phyloP scores from a whole-genome alignment of 352 stramenopile species.

The Blastocystis sp. region DNA sequence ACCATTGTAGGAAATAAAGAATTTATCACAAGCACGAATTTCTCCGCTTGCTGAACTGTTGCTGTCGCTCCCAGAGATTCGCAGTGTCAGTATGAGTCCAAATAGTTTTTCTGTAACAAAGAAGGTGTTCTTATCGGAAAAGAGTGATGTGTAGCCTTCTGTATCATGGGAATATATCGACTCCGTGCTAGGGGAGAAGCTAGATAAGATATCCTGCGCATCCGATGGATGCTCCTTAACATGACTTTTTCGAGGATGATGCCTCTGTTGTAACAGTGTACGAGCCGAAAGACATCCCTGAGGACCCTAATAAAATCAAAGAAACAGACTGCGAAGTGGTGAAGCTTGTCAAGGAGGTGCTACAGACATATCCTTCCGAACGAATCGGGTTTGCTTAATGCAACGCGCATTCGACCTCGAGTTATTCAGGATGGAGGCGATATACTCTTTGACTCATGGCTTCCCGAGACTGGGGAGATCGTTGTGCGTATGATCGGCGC shows the following conservation, averaged over 20 bases:
- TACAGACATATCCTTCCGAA: constrained; percentile 75
- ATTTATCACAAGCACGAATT: not conserved
- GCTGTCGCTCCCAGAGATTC: constrained; percentile 35
- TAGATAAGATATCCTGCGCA: constrained; percentile 36
- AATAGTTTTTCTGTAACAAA: not conserved
- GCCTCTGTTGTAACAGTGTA: not conserved
- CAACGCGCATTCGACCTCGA: constrained; percentile 86
- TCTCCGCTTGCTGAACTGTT: constrained; percentile 19
- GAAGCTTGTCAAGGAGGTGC: constrained; percentile 98
- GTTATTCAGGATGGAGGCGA: constrained; percentile 98
- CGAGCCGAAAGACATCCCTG: constrained; percentile 8
- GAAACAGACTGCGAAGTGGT: constrained; percentile 77
- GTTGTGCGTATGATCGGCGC: constrained; percentile 71
- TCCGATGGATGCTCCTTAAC: not conserved
- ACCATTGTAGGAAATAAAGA: constrained; percentile 36
- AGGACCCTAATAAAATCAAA: constrained; percentile 56
- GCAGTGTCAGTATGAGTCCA: not conserved
- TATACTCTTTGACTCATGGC: constrained; percentile 85
- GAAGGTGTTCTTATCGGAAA: not conserved
- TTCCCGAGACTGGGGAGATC: constrained; percentile 64
- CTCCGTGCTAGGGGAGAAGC: not conserved
- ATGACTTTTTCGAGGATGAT: constrained; percentile 32
- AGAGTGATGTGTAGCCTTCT: not conserved
- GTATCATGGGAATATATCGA: constrained; percentile 42
- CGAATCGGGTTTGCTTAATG: not conserved